Base-by-base conservation (phyloP, 2,329 filamentous ascomycete species). In the Diplodia seriata region DNA sequence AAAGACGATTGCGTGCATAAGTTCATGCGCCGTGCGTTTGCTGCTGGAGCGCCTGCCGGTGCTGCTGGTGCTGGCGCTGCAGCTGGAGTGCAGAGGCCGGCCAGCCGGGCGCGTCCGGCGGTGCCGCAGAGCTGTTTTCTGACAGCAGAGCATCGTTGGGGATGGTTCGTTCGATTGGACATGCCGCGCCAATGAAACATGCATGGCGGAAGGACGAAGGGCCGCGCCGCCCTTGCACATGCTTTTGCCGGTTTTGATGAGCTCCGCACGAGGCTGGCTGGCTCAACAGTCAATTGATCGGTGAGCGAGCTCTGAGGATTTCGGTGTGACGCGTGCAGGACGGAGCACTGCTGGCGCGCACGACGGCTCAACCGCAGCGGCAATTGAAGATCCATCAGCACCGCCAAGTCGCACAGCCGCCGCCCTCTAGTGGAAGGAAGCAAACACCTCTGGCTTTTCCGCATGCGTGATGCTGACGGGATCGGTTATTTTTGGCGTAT, bases 221-320 rank as follows among this genome's bases (percentile, higher is more conserved):
- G 2, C 56, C 38, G 38, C 56, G 56, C 26, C 56, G 56, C 61
- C 61, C 61, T 64, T 64, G 61, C 49, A 54, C 61, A 64, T 64
- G 61, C 61, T 64, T 64, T 64, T 64, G 29, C 18, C 26, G 18
- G n/a, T 49, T 61, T 62, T 62, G 57, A 49, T 62, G 57, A 36
- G 57, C 3, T 9, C 31, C 40, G 40, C 15, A n/a, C 40, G 57
- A 62, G 57, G 40, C 57, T 62, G 57, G 57, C 57, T 33, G 40
- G 57, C 57, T 62, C 57, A 62, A 62, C 57, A 62, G 33, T 29
- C 18, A 7, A 29, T n/a, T 59, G 36, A 43, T 59, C 33, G 33
- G 55, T 43, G 55, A 43, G 57, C 26, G 40, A 49, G 57, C 20
- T n/a, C 40, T 43, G 40, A 49, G 57, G 57, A 62, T 62, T 62